Base-by-base conservation (phyloP, 2,329 filamentous ascomycete genomes). In the Knoxdaviesia proteae region DNA sequence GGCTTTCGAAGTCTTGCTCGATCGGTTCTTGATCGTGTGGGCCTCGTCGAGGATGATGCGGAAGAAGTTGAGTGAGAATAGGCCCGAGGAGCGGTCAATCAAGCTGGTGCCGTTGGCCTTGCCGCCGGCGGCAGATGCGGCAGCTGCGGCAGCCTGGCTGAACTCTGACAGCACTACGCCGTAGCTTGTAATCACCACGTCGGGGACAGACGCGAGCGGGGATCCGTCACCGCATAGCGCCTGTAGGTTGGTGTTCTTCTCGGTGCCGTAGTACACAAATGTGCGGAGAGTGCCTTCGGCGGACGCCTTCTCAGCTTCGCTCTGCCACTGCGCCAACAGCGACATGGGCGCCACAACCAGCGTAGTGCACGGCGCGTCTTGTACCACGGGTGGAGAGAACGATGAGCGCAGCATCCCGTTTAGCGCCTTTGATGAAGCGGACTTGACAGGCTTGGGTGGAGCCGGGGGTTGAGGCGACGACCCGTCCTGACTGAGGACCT, bases 291-390 rank as follows among this genome's bases (percentile, higher is more conserved):
- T 83, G 3, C 86, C 87, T 7, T 80, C 69, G 48, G 79, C 78
- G 0, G 88, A 96, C 0, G 90, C 87, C 53, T 88, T 93, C 51
- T 87, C 76, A 0, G 87, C 84, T 62, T 98, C 90, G 53, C 84
- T 93, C 51, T 94, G 82, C 90, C 90, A 98, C 56, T 98, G 90
- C 0, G 88, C 74, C n/a, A 98, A 68, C 3, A 98, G 65, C 7
- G 90, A 96, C 77, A 94, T 96, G 2, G 90, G 90, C 0, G 90
- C 90, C n/a, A 98, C 71, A 0, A 98, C 88, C 3, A 98, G 64
- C 0, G 90, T 98, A 0, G 90, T 96, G 54, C 80, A 83, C 0
- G 86, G 87, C 1, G 87, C 90, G 42, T 68, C 58, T 39, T 80
- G 67, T 4, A 84, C 61, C 5, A 20, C 20, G 20, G 20, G 20